These are phyloP conservation scores for Phytophthora aleatoria DNA, from an alignment of 352 stramenopile species.

Conservation along the genomic window DNA sequence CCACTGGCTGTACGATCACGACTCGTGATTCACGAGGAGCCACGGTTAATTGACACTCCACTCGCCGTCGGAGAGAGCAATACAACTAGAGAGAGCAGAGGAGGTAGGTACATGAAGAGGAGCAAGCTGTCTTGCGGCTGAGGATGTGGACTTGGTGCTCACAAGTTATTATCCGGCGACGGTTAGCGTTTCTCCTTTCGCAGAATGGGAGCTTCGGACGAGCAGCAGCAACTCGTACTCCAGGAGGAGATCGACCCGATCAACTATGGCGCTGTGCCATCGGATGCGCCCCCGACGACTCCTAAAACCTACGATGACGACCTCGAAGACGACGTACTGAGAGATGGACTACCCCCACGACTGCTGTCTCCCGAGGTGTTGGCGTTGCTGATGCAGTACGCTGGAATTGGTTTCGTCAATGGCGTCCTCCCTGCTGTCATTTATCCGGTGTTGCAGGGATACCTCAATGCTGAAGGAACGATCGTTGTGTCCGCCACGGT, in stretches of 20 bases:
- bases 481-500: constrained; percentile 47
- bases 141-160: constrained; percentile 17
- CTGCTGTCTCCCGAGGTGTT: constrained; percentile 37
- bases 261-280: constrained; percentile 26
- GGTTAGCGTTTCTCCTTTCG: constrained; percentile 1
- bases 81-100: background rate
- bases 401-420: constrained; percentile 48
- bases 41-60: background rate
- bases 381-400: constrained; percentile 50
- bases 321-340: constrained; percentile 35
- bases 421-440: constrained; percentile 48
- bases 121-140: constrained; percentile 1
- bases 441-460: constrained; percentile 52
- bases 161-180: constrained; percentile 22
- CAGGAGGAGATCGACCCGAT: constrained; percentile 10
- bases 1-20: constrained; percentile 6
- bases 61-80: constrained; percentile 21
- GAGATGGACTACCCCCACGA: constrained; percentile 26
- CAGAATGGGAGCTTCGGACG: constrained; percentile 26
- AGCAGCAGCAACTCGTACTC: constrained; percentile 31
- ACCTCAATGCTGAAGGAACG: constrained; percentile 54
- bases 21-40: background rate
- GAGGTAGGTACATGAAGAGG: background rate
- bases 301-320: constrained; percentile 11
- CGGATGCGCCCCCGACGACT: constrained; percentile 1